Evolutionary conservation across 2,329 filamentous ascomycete genomes (phyloP).

Genomic region (Sphaerulina musiva): DNA sequence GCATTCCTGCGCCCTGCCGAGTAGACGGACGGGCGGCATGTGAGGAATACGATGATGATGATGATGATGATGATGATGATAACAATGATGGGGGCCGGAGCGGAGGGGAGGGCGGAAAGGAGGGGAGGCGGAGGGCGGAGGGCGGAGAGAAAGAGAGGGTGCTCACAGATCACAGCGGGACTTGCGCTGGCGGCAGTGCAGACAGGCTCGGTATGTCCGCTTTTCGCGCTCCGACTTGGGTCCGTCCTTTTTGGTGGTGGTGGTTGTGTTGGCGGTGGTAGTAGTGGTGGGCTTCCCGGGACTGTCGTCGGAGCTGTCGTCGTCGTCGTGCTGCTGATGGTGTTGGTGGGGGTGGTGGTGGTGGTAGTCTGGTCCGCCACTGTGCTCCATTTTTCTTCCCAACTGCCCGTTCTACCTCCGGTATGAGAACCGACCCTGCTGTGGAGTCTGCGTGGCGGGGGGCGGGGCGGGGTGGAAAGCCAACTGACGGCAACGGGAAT

Average conservation of each 20-base stretch:
- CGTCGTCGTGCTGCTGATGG: constrained; percentile 1
- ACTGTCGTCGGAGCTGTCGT: constrained; percentile 12
- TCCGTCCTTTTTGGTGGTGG: not conserved
- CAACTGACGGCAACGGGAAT: constrained; percentile 19
- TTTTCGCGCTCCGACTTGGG: constrained; percentile 29
- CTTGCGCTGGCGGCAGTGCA: constrained; percentile 32
- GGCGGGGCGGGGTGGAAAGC: not conserved
- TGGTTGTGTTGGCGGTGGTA: not conserved
- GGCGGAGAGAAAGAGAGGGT: not conserved
- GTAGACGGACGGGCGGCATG: not conserved
- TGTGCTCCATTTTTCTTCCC: not conserved
- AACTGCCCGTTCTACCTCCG: too few species aligned
- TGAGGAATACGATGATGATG: too few species aligned
- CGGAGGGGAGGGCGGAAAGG: not conserved
- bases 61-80: too few species aligned
- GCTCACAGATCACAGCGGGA: constrained; percentile 32
- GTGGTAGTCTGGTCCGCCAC: not conserved
- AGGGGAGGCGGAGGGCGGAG: too few species aligned
- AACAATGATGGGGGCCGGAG: not conserved
- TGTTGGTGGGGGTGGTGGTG: not conserved
- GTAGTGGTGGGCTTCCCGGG: constrained; percentile 4
- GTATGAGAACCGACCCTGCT: not conserved
- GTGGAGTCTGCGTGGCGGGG: constrained; percentile 3
- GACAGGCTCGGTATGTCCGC: constrained; percentile 31
- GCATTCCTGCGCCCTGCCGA: not conserved